Evolutionary conservation across 371 early-diverging fungal genomes (phyloP).

Genomic region (Dinochytrium kinnereticum): DNA sequence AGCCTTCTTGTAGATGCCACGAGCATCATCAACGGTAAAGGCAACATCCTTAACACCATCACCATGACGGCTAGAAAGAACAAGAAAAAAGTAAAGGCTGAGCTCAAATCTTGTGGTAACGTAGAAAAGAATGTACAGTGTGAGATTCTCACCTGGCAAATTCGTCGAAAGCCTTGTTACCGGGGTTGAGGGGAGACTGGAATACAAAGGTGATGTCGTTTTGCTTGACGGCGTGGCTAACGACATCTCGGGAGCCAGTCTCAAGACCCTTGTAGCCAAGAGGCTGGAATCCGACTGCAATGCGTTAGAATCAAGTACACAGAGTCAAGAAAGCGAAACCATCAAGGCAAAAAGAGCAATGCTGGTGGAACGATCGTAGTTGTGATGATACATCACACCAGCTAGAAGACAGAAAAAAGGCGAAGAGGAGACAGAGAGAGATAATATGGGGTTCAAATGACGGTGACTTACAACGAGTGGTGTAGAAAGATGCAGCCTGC

Average conservation of each 20-base stretch:
- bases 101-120: no score
- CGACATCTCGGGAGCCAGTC: slow-evolving; percentile 88
- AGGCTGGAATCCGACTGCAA: slow-evolving; percentile 86
- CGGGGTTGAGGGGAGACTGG: slow-evolving; percentile 90
- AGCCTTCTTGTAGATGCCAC: slow-evolving; percentile 80
- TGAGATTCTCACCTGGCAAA: slow-evolving; percentile 70
- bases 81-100: not conserved
- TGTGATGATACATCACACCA: no score
- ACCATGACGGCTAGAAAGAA: slow-evolving; percentile 67
- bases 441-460: no score
- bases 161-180: slow-evolving; percentile 70
- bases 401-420: no score
- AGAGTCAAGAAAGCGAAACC: not conserved
- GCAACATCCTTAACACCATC: slow-evolving; percentile 95
- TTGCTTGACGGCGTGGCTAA: slow-evolving; percentile 85
- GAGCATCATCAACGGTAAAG: slow-evolving; percentile 87
- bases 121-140: no score
- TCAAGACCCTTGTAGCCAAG: slow-evolving; percentile 95
- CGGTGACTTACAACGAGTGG: slow-evolving; percentile 51
- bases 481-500: slow-evolving; percentile 88
- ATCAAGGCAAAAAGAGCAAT: not conserved
- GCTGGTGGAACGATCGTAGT: not conserved
- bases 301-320: not conserved
- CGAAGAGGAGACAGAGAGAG: no score
- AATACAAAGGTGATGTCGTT: slow-evolving; percentile 85